Base-by-base conservation (phyloP, 2,329 filamentous ascomycete genomes). In the Rasamsonia emersonii region DNA sequence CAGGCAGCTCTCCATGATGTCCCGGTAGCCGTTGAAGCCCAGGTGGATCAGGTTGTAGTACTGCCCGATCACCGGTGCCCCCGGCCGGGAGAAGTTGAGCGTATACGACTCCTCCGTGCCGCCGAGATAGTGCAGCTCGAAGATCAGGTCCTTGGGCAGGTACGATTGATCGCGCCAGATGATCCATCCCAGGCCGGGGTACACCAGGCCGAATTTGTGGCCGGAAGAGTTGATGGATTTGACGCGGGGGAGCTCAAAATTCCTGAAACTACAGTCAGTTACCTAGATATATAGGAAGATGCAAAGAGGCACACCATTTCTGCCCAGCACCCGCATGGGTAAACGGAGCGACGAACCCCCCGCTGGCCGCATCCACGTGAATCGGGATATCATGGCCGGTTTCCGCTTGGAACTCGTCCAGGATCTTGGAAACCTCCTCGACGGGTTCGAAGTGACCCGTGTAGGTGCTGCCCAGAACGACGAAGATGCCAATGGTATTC, bases 401-500 rank as follows among this genome's bases (percentile, higher is more conserved):
- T 48, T 75, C 61, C 33, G 68, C 62, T 51, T 82, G 65, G 30
- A 70, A 78, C 25, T 73, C 64, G 40, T 82, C 76, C 2, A 85
- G 61, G 9, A 83, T 69, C 11, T 75, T 67, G 13, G 71, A 74
- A 13, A 85, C 71, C 45, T 77, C 73, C 50, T 82, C 73, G 0
- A 84, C 78, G 0, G 79, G 77, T 54, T 84, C 79, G 40, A 78
- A 84, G 47, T 84, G 77, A 0, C 80, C 79, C 0, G 80, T 85
- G 43, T 84, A 85, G 0, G 80, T 85, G 30, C 70, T 77, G 3
- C 80, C 79, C 4, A 85, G 48, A 32, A 84, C 84, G 1, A 80
- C 75, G 46, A 82, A 84, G 0, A 85, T 62, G n/a, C 80, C 80
- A 43, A 85, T 83, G 0, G 80, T 85, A 43, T 84, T 84, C 56